A percentile compares a stretch with the other conserved stretches of the same genome.
Evolutionary conservation across 805 yeast species (phyloP).

Genomic region (Candida sithepensis): DNA sequence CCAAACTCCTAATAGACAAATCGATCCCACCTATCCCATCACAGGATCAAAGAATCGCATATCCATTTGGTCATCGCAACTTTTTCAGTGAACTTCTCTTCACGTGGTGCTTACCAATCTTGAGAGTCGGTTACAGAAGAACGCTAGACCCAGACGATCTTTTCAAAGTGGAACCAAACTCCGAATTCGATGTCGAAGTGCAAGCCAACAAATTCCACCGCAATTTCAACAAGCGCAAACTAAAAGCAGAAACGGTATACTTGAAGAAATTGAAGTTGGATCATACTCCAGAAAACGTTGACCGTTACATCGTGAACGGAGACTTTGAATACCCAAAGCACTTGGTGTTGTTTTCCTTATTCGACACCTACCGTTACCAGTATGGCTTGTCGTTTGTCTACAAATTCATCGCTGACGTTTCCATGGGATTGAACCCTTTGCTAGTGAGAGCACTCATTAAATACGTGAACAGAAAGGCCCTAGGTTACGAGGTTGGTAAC

Average conservation of each 20-base stretch:
- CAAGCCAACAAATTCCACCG: slow-evolving; percentile 33
- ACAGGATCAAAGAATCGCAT: slow-evolving; percentile 44
- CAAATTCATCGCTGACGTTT: slow-evolving; percentile 44
- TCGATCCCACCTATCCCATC: slow-evolving; percentile 51
- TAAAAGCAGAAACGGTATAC: slow-evolving; percentile 31
- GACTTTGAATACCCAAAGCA: slow-evolving; percentile 40
- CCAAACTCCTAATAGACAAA: slow-evolving; percentile 29
- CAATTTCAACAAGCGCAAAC: slow-evolving; percentile 31
- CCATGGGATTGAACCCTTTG: slow-evolving; percentile 60
- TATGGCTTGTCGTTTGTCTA: slow-evolving; percentile 38
- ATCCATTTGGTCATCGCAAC: slow-evolving; percentile 41
- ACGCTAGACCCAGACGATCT: slow-evolving; percentile 66
- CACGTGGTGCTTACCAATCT: slow-evolving; percentile 65
- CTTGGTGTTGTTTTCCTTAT: slow-evolving; percentile 45
- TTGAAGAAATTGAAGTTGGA: slow-evolving; percentile 29
- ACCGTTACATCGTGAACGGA: slow-evolving; percentile 26
- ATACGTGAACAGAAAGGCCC: slow-evolving; percentile 53
- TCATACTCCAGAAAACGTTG: slow-evolving; percentile 35
- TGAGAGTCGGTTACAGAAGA: slow-evolving; percentile 66
- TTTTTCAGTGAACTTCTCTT: slow-evolving; percentile 44
- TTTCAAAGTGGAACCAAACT: slow-evolving; percentile 39
- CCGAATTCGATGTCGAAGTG: slow-evolving; percentile 37
- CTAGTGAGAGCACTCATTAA: slow-evolving; percentile 60
- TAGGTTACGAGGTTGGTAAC: slow-evolving; percentile 41
- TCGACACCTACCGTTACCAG: slow-evolving; percentile 43